phyloP scores from a whole-genome alignment of 345 rosid species.

The Eucalyptus sp. region DNA sequence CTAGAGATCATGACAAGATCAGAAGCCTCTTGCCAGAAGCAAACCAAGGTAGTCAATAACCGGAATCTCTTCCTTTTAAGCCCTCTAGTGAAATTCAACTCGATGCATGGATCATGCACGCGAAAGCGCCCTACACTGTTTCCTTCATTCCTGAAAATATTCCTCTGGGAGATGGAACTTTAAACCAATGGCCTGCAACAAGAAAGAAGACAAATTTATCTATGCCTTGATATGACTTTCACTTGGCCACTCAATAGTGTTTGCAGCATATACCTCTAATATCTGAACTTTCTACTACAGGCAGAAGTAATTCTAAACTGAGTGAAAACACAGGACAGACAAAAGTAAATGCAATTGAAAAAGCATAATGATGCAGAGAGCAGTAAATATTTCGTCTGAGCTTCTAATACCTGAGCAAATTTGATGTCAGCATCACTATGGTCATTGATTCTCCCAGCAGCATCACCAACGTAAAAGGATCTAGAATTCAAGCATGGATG shows the following conservation, averaged over 20 bases:
- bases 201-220: background rate
- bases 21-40: background rate
- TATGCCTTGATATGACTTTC: background rate
- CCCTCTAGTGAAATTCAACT: background rate
- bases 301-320: background rate
- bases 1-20: background rate
- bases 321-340: background rate
- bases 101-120: background rate
- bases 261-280: background rate
- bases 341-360: background rate
- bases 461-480: constrained; percentile 95
- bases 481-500: constrained; percentile 17
- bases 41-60: background rate
- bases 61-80: background rate
- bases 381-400: background rate
- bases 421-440: constrained; percentile 83
- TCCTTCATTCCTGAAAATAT: constrained; percentile 26
- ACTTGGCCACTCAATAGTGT: background rate
- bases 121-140: background rate
- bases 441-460: constrained; percentile 77
- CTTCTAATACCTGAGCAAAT: constrained; percentile 60
- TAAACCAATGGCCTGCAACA: constrained; percentile 61
- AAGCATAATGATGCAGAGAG: background rate
- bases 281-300: background rate
- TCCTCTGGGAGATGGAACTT: constrained; percentile 75